Conservation (phyloP, 2,329 filamentous ascomycete species). For the Cladosporium austrohemisphaericum region DNA sequence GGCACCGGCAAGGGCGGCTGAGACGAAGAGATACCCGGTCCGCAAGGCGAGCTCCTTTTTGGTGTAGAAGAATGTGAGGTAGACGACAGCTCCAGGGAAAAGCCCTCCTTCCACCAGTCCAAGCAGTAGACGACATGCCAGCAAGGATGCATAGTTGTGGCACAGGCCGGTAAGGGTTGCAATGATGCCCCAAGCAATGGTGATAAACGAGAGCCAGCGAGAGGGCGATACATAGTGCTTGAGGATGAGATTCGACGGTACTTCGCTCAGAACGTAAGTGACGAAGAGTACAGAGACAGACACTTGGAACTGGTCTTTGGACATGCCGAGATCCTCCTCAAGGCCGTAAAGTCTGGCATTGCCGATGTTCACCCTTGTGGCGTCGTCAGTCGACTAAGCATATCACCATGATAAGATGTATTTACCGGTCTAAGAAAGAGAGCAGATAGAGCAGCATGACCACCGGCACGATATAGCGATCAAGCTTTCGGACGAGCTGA, state of each 20-base stretch:
- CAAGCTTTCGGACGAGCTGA: conserved; percentile 61
- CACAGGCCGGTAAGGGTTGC: conserved; percentile 68
- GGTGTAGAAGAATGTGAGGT: conserved; percentile 73
- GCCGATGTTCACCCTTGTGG: conserved; percentile 33
- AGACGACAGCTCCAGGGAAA: conserved; percentile 65
- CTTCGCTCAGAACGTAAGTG: conserved; percentile 44
- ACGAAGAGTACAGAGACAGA: conserved; percentile 44
- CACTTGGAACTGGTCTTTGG: conserved; percentile 64
- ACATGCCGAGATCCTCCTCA: conserved; percentile 59
- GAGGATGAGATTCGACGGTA: conserved; percentile 46
- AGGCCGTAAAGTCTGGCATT: conserved; percentile 65
- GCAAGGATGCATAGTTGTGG: conserved; percentile 59
- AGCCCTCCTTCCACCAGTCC: conserved; percentile 67
- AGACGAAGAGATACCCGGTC: conserved; percentile 70
- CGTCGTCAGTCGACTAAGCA: background rate
- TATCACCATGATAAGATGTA: background rate
- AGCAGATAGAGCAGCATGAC: conserved; percentile 70
- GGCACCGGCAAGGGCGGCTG: conserved; percentile 66
- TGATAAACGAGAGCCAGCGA: conserved; percentile 53
- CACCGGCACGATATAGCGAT: conserved; percentile 61
- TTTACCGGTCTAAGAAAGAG: conserved; percentile 67
- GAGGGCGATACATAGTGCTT: conserved; percentile 43
- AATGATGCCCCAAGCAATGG: conserved; percentile 57
- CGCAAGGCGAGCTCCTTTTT: conserved; percentile 68
- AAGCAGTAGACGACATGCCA: conserved; percentile 66